Evolutionary conservation across 352 stramenopile species (phyloP).

Genomic region (Blastocystis sp.): DNA sequence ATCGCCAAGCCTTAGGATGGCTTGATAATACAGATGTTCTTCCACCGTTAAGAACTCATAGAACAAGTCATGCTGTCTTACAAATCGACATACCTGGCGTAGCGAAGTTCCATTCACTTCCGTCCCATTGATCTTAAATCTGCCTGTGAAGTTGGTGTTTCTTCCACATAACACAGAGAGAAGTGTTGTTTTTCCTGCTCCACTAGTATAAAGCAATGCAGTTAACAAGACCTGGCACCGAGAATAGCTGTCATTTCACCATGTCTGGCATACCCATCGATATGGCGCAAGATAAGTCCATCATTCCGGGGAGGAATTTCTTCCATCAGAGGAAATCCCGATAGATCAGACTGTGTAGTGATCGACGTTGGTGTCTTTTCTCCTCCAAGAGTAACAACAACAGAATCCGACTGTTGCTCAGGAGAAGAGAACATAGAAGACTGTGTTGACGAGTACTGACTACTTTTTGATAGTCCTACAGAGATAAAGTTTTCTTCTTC

Average conservation of each 20-base stretch:
- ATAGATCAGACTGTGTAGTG: neutral
- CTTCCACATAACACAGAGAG: conserved; percentile 36
- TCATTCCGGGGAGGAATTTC: neutral
- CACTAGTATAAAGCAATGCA: neutral
- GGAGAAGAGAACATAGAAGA: neutral
- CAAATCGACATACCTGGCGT: conserved; percentile 50
- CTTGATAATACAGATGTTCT: conserved; percentile 59
- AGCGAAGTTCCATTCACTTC: conserved; percentile 13
- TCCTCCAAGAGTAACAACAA: neutral
- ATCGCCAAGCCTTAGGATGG: conserved; percentile 33
- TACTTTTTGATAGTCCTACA: neutral
- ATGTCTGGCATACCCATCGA: conserved; percentile 18
- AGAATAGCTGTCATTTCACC: conserved; percentile 58
- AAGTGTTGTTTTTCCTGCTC: conserved; percentile 50
- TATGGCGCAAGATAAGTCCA: conserved; percentile 40
- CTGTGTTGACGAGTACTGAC: neutral
- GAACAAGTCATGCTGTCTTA: conserved; percentile 42
- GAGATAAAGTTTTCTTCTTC: neutral
- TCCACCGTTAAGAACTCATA: conserved; percentile 58
- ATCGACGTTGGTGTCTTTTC: neutral
- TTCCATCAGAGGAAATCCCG: neutral
- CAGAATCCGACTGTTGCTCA: neutral
- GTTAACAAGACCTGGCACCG: neutral
- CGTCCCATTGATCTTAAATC: conserved; percentile 35
- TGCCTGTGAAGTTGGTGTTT: conserved; percentile 16